Percentiles rank a stretch among this genome's conserved stretches.
These are phyloP conservation scores for Talaromyces verruculosus DNA, from an alignment of 2,329 filamentous ascomycete genomes.

Conservation along the genomic window DNA sequence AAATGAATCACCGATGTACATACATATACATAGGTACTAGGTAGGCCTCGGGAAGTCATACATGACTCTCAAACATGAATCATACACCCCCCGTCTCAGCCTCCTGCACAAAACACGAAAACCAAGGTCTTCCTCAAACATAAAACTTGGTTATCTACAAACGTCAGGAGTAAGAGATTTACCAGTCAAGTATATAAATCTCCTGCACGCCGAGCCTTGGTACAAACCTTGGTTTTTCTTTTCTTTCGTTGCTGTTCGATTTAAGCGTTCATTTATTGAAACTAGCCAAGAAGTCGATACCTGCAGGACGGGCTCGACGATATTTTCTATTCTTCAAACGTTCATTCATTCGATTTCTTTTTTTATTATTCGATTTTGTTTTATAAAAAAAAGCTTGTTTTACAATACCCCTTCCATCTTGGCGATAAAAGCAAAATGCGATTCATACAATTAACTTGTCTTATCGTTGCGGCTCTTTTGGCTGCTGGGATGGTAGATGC, in stretches of 20 bases:
- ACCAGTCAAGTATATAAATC: neutral
- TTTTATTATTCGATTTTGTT: neutral
- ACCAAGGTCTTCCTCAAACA: neutral
- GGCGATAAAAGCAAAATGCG: neutral
- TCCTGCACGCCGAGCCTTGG: neutral
- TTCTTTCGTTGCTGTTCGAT: neutral
- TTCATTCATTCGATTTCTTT: neutral
- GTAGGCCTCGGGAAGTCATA: neutral
- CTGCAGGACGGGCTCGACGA: slow-evolving; percentile 2
- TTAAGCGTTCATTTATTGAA: neutral
- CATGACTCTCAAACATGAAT: slow-evolving; percentile 13
- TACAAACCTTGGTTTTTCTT: neutral
- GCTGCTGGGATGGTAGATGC: neutral
- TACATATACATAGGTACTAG: neutral
- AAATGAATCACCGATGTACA: neutral
- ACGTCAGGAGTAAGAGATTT: neutral
- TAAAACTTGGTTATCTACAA: neutral
- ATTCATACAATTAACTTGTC: neutral
- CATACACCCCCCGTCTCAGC: slow-evolving; percentile 5
- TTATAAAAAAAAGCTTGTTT: neutral
- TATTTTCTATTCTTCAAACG: neutral
- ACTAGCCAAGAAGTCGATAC: neutral
- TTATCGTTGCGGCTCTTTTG: neutral
- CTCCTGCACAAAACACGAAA: neutral
- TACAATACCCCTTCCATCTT: neutral